Conservation (phyloP, 805 yeast genomes). For the Ogataea minuta region DNA sequence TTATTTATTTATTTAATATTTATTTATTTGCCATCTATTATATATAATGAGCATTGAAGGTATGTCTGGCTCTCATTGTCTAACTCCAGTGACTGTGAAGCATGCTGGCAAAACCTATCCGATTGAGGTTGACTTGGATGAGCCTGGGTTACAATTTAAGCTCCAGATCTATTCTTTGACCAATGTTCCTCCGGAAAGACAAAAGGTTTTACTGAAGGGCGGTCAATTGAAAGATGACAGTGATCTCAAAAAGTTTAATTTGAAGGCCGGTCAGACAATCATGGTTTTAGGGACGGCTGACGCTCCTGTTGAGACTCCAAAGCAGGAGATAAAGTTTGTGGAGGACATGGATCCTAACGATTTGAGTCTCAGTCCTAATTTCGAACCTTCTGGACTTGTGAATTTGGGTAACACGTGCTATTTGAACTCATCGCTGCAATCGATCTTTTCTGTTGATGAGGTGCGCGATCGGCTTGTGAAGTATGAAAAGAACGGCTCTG, state of each 20-base stretch:
- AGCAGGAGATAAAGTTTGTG: slow-evolving; percentile 53
- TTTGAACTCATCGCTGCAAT: slow-evolving; percentile 67
- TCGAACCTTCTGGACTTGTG: slow-evolving; percentile 62
- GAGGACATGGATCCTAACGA: slow-evolving; percentile 53
- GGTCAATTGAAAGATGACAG: slow-evolving; percentile 79
- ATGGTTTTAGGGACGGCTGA: slow-evolving; percentile 86
- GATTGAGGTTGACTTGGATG: slow-evolving; percentile 50
- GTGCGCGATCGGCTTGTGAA: slow-evolving; percentile 34
- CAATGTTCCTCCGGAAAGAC: slow-evolving; percentile 83
- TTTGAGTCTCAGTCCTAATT: slow-evolving; percentile 20
- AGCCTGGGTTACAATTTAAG: slow-evolving; percentile 64
- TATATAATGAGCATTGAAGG: slow-evolving; percentile 6
- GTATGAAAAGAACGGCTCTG: slow-evolving; percentile 18
- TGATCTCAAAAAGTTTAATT: slow-evolving; percentile 45
- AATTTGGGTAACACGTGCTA: slow-evolving; percentile 80
- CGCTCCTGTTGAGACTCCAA: slow-evolving; percentile 43
- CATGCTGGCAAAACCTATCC: slow-evolving; percentile 70
- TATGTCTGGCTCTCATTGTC: background rate
- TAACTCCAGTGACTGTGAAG: slow-evolving; percentile 44
- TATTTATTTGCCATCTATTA: slow-evolving; percentile 9
- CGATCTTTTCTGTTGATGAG: slow-evolving; percentile 46
- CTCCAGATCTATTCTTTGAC: slow-evolving; percentile 68
- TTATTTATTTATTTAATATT: slow-evolving; percentile 2
- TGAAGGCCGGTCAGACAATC: slow-evolving; percentile 65
- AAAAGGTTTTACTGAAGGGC: slow-evolving; percentile 84